phyloP scores from a whole-genome alignment of 805 yeast genomes.

The Metschnikowia reukaufii region DNA sequence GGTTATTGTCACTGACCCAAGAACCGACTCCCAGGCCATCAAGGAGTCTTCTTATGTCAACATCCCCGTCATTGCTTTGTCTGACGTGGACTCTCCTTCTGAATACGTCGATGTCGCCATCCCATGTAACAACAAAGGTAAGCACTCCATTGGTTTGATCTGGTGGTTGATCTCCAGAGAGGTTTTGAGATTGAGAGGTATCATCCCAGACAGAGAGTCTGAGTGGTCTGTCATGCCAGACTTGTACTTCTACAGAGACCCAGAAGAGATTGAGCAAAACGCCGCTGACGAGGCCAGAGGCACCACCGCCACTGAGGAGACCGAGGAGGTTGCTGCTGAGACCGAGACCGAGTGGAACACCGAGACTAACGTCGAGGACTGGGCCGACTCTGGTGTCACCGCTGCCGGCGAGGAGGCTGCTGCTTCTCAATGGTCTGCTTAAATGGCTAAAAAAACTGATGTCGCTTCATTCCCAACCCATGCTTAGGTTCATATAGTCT shows the following conservation, averaged over 20 bases:
- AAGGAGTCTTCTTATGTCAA: conserved; percentile 99
- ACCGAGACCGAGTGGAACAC: conserved; percentile 56
- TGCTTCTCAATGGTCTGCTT: conserved; percentile 44
- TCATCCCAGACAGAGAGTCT: conserved; percentile 92
- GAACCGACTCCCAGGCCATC: conserved; percentile 99
- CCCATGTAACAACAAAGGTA: conserved; percentile 99
- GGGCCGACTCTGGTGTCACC: conserved; percentile 57
- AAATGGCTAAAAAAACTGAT: conserved; percentile 21
- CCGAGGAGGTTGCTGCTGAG: conserved; percentile 63
- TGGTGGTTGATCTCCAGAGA: conserved; percentile 99
- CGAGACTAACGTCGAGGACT: conserved; percentile 64
- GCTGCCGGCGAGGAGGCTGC: conserved; percentile 77
- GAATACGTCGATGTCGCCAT: conserved; percentile 99
- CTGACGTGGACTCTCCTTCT: conserved; percentile 96
- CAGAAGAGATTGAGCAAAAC: conserved; percentile 94
- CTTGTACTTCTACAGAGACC: conserved; percentile 99
- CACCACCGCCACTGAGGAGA: conserved; percentile 53
- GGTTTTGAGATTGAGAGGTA: conserved; percentile 98
- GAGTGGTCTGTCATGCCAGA: conserved; percentile 99
- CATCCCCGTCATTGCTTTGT: conserved; percentile 99
- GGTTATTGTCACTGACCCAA: conserved; percentile 98
- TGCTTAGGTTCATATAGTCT: conserved; percentile 21
- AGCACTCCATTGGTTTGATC: conserved; percentile 98
- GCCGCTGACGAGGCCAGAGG: conserved; percentile 55
- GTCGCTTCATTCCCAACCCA: conserved; percentile 17